phyloP scores from a whole-genome alignment of 169 alveolate genomes.

The Plasmodium gallinaceum region DNA sequence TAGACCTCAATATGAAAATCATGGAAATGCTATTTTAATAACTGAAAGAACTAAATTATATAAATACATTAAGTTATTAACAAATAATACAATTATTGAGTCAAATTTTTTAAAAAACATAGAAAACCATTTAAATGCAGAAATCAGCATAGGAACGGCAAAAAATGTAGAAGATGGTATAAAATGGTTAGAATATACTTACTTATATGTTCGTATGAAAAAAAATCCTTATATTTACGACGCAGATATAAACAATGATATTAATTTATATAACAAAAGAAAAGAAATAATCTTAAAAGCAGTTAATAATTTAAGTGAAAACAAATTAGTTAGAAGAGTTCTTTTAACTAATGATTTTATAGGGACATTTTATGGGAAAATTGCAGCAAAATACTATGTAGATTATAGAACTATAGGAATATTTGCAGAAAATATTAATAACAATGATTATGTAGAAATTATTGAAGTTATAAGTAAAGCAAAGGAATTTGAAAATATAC shows the following conservation, averaged over 20 bases:
- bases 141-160: constrained; percentile 95
- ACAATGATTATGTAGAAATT: constrained; percentile 49
- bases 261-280: constrained; percentile 67
- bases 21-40: constrained; percentile 93
- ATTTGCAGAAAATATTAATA: constrained; percentile 45
- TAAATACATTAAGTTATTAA: constrained; percentile 82
- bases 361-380: constrained; percentile 90
- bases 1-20: constrained; percentile 98
- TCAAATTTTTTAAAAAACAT: constrained; percentile 81
- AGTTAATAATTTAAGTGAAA: constrained; percentile 80
- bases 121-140: constrained; percentile 95
- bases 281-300: constrained; percentile 80
- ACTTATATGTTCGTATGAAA: constrained; percentile 91
- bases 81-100: constrained; percentile 83
- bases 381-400: constrained; percentile 90
- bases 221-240: constrained; percentile 93
- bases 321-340: constrained; percentile 80
- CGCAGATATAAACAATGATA: constrained; percentile 79
- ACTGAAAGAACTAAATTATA: constrained; percentile 84
- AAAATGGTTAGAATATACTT: constrained; percentile 96
- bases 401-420: constrained; percentile 88
- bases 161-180: constrained; percentile 93
- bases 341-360: constrained; percentile 81
- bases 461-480: constrained; percentile 68
- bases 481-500: constrained; percentile 75